phyloP scores from a whole-genome alignment of 2,329 filamentous ascomycete species.

The Colletotrichum lentis region DNA sequence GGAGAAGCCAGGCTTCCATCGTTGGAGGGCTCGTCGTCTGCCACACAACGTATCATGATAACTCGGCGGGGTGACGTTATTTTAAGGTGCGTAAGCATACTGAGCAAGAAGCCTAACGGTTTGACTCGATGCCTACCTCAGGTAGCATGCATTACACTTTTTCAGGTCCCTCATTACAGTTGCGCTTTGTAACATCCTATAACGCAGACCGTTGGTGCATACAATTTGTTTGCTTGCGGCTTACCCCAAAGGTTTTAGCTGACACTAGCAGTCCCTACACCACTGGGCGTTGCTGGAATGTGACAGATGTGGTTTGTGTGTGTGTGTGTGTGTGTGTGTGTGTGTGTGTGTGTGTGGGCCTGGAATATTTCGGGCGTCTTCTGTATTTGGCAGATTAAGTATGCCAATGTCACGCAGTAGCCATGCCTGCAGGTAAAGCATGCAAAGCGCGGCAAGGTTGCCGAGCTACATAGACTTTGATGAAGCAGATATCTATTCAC shows the following conservation, averaged over 20 bases:
- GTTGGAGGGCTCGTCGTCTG: slow-evolving; percentile 38
- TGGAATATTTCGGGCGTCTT: too few relatives aligned
- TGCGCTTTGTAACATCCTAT: too few relatives aligned
- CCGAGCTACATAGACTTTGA: too few relatives aligned
- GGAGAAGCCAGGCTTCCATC: slow-evolving; percentile 15
- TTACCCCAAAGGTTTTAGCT: too few relatives aligned
- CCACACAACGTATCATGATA: slow-evolving; percentile 36
- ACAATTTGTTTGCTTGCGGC: too few relatives aligned
- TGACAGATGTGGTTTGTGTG: background rate
- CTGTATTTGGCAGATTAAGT: too few relatives aligned
- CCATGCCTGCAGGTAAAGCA: too few relatives aligned
- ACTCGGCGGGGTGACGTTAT: slow-evolving; percentile 28
- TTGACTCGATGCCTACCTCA: background rate
- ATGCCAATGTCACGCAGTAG: too few relatives aligned
- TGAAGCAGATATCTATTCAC: slow-evolving; percentile 1
- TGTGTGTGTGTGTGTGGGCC: too few relatives aligned
- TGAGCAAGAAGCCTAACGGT: background rate
- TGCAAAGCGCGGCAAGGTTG: too few relatives aligned
- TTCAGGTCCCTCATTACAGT: background rate
- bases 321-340: too few relatives aligned
- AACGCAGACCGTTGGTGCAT: background rate
- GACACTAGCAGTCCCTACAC: too few relatives aligned
- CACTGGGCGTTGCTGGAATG: background rate
- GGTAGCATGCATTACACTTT: background rate
- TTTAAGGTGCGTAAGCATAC: background rate